Base-by-base conservation (phyloP, 164 flowering plant species). In the Magnolia officinalis region DNA sequence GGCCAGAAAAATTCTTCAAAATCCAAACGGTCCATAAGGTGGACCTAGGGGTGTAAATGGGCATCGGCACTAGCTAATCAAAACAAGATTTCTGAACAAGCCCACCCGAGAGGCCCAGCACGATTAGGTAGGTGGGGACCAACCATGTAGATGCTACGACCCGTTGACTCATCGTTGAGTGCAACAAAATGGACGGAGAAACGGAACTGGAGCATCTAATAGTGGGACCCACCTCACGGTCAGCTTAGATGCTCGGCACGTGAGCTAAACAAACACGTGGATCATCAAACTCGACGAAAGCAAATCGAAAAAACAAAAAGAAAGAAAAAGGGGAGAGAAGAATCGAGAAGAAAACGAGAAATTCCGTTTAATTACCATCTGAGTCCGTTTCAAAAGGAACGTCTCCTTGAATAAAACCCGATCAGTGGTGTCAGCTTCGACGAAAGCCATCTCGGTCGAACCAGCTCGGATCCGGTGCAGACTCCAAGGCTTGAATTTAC, bases 351-450 rank as follows among this genome's bases (percentile, higher is more conserved):
- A 24, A 67, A 31, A 8, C 24, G 52, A 18, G 19, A 50, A 67
- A 7, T 72, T 8, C 29, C 26, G 11, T 19, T 10, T 13, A 37
- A 73, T 67, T 18, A 95, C 98, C 88, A 45, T 83, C 72, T 87
- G 80, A 50, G 75, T 82, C n/a, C 89, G 88, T 64, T 80, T 80
- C 63, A 95, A 70, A 45, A 72, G 78, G 80, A 85, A 93, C 1
- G 88, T 91, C 78, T 91, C 84, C 72, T 67, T 74, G 71, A 85
- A 90, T 26, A 81, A 66, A 67, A 84, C 84, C 58, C 81, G 86
- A 1, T 78, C 23, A 23, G 83, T 87, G 1, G 79, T 19, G 23
- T 85, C 71, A 20, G 86, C 76, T n/a, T 83, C 88, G 11, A 67
- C 70, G 26, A 78, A 29, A 67, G 89, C 79, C 3, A 91, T 71